phyloP scores from a whole-genome alignment of 768 basidiomycete species.

The Panaeolus cyanescens region DNA sequence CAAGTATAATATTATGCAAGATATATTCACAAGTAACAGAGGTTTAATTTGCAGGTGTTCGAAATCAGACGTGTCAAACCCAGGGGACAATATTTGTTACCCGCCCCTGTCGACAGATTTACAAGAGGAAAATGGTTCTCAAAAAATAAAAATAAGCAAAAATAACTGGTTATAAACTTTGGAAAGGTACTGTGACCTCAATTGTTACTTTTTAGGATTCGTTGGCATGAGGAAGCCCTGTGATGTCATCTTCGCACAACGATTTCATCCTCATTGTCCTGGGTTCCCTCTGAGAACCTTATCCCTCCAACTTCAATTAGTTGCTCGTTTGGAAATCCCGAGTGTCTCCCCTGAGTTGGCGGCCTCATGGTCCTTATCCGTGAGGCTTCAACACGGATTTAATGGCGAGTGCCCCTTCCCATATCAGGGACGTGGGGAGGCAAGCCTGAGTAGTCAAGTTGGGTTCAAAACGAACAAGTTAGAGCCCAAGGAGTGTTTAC shows the following conservation, averaged over 20 bases:
- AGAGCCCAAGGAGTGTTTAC: not conserved
- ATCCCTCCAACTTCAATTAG: not conserved
- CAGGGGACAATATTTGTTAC: too few relatives aligned
- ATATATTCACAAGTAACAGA: too few relatives aligned
- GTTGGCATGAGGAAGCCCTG: not conserved
- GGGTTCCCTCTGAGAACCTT: not conserved
- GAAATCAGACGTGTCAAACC: too few relatives aligned
- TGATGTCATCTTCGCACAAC: not conserved
- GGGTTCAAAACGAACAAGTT: not conserved
- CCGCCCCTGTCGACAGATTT: too few relatives aligned
- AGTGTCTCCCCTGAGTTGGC: not conserved
- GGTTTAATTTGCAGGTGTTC: too few relatives aligned
- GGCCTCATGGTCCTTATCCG: not conserved
- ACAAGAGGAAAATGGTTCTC: not conserved
- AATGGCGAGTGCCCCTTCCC: not conserved
- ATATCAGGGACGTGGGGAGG: not conserved
- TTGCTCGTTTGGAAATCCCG: not conserved
- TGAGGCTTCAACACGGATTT: constrained; percentile 2
- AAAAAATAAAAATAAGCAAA: not conserved
- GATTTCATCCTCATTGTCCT: not conserved
- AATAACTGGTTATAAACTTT: not conserved
- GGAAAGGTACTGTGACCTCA: not conserved
- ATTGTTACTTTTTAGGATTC: not conserved
- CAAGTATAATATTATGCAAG: too few relatives aligned
- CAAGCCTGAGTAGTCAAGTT: not conserved